Base-by-base conservation (phyloP, 306 rosid species). In the Castanopsis chinensis region DNA sequence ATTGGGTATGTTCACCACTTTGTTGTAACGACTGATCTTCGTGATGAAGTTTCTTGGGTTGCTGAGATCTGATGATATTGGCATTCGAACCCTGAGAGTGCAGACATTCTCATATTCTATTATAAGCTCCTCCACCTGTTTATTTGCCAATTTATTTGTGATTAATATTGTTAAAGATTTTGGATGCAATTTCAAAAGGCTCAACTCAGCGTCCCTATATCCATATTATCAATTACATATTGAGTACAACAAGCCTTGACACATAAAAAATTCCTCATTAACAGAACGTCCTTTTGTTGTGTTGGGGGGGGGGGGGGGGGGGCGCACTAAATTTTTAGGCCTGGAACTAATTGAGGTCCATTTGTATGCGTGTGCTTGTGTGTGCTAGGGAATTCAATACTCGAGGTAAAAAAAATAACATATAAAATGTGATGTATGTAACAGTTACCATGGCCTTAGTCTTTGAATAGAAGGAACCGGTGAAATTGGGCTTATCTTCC, bases 41-140 rank as follows among this genome's bases (percentile, higher is more conserved):
- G 89, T 88, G 82, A 92, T 92, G 83, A 92, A 90, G 85, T 90
- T 90, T 86, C 91, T 84, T 35, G 93, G 92, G 86, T 90, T 90
- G 87, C 83, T 87, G 8, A 90, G 84, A 80, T 92, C 94, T 61
- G 93, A 87, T 71, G 89, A 90, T 67, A 92, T 92, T 73, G 95
- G 94, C 95, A 90, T 87, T 87, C 93, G 78, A 35, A 90, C 89
- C 86, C 93, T 86, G 64, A 90, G 76, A 41, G 86, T 85, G 89
- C 97, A 89, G 0, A 86, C 95, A 61, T 90, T 87, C 17, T 81
- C 92, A 72, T 86, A 87, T 15, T 89, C 87, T 79, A 49, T 83
- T 20, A 90, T 76, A 21, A 90, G 87, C 32, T 89, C 92, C 84
- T 90, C 97, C 75, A 88, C 93, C 93, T 90, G 84, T 83, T 81